Evolutionary conservation across 768 basidiomycete genomes (phyloP).

Genomic region (Phanerochaete sordida): DNA sequence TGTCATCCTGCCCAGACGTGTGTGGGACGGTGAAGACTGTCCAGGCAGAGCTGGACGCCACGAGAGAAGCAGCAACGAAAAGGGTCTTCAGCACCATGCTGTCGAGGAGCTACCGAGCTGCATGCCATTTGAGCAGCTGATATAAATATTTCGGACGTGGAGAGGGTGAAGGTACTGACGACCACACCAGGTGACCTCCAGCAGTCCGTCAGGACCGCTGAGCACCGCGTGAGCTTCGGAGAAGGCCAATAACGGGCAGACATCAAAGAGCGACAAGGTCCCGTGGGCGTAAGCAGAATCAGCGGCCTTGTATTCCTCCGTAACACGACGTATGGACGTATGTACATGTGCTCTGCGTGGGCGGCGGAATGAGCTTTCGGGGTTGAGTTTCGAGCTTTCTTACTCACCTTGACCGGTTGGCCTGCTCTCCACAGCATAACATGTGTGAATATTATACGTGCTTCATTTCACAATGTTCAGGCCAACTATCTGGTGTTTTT

Average conservation of each 20-base stretch:
- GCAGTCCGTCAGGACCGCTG: background rate
- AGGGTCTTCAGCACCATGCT: background rate
- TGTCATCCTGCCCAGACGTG: slow-evolving; percentile 44
- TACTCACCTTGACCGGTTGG: too few relatives aligned
- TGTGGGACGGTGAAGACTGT: slow-evolving; percentile 52
- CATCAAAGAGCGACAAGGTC: background rate
- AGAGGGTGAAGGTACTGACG: background rate
- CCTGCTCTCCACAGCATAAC: too few relatives aligned
- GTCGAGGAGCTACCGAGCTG: background rate
- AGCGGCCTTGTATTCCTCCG: background rate
- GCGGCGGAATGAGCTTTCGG: background rate
- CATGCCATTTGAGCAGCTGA: background rate
- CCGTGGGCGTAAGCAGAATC: background rate
- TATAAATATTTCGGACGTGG: background rate
- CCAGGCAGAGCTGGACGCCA: slow-evolving; percentile 34
- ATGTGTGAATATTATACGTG: too few relatives aligned
- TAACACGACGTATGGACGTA: background rate
- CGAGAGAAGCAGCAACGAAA: slow-evolving; percentile 31
- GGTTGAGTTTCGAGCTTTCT: too few relatives aligned
- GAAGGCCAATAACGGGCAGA: background rate
- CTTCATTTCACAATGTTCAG: too few relatives aligned
- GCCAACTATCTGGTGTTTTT: too few relatives aligned
- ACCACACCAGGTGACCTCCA: background rate
- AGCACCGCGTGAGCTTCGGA: background rate
- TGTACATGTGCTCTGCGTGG: background rate